Base-by-base conservation (phyloP, 495 filamentous ascomycete genomes). In the Aspergillus carlsbadensis region DNA sequence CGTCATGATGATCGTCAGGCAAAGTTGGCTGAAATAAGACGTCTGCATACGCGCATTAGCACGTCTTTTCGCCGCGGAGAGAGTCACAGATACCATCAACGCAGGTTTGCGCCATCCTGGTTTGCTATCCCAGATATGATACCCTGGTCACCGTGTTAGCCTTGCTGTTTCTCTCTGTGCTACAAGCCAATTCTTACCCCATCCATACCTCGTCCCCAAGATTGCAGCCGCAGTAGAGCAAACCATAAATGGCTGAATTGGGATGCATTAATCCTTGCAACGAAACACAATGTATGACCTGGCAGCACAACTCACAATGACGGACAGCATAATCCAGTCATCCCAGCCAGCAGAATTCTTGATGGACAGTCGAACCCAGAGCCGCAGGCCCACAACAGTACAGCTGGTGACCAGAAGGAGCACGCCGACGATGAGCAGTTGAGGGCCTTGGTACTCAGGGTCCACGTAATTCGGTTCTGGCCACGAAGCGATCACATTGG, bases 281-380 rank as follows among this genome's bases (percentile, higher is more conserved):
- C 8, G 8, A 29, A 29, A 29, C 8, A 4, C 3, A 8, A 14
- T 37, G 20, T 35, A 52, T 39, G 20, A 3, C 14, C 29, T 14
- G 31, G 20, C 36, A 41, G 36, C 17, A 26, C n/a, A 7, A n/a
- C 51, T 15, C 43, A 54, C 51, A 37, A 54, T 13, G 31, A 20
- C 51, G 20, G 37, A 36, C 2, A 54, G 10, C 20, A 54, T 43
- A 43, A 54, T 42, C 51, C 51, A 54, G 37, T 54, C 51, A 44
- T 54, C 51, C 51, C 51, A 54, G 10, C 51, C 40, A 15, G 51
- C 51, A 6, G 37, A 40, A 15, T 14, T 24, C 20, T 54, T 54
- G 17, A 54, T 42, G 15, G 26, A 31, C 8, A 54, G 37, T 0
- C 51, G 40, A n/a, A 54, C 51, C 51, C 51, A 54, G 2, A 54